These are phyloP conservation scores for Juglanconis juglandina DNA, from an alignment of 2,329 filamentous ascomycete genomes.

Conservation along the genomic window DNA sequence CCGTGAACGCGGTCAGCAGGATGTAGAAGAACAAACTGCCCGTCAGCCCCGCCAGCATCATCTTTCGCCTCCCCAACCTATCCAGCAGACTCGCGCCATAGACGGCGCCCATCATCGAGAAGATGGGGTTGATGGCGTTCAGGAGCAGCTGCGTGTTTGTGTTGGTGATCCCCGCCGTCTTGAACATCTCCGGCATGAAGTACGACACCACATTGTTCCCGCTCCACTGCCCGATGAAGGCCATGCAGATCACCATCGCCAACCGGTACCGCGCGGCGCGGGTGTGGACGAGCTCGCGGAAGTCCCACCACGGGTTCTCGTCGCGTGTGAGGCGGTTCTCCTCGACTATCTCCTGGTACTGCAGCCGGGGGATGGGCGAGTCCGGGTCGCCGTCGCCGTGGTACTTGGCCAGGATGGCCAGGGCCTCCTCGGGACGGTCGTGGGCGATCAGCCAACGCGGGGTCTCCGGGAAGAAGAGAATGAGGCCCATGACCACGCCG, in stretches of 20 bases:
- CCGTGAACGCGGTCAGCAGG: conserved; percentile 47
- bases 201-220: conserved; percentile 41
- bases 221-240: conserved; percentile 43
- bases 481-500: conserved; percentile 31
- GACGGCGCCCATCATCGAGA: conserved; percentile 47
- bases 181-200: conserved; percentile 48
- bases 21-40: conserved; percentile 16
- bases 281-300: conserved; percentile 39
- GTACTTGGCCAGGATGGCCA: conserved; percentile 30
- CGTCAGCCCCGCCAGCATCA: conserved; percentile 24
- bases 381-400: conserved; percentile 38
- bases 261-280: conserved; percentile 37
- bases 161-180: conserved; percentile 45
- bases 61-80: conserved; percentile 47
- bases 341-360: conserved; percentile 39
- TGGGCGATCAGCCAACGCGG: conserved; percentile 31
- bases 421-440: conserved; percentile 27
- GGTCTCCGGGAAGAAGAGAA: conserved; percentile 31
- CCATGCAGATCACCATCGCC: conserved; percentile 36
- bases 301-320: conserved; percentile 45
- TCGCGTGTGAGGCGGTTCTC: conserved; percentile 37
- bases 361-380: conserved; percentile 36
- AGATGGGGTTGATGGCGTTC: conserved; percentile 48
- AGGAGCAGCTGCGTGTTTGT: conserved; percentile 43
- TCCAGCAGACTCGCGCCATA: conserved; percentile 49